A percentile compares a stretch with the other conserved stretches of the same genome.
Conservation (phyloP, 2,329 filamentous ascomycete genomes). For the Sporothrix curviconia region DNA sequence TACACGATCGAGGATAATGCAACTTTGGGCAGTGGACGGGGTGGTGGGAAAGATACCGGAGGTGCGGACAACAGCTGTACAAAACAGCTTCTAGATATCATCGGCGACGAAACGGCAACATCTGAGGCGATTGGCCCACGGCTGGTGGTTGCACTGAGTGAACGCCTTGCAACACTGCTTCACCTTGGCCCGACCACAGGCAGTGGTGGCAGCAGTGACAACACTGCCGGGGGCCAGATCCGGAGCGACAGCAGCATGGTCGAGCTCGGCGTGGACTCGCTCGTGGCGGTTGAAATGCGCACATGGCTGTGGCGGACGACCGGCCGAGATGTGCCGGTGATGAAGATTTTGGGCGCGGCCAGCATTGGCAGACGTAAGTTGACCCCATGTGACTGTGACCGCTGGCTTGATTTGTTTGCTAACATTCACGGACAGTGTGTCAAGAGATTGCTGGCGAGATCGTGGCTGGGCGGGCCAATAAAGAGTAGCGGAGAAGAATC, state of each 20-base stretch:
- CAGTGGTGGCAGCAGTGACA: not conserved
- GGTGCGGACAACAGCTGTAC: constrained; percentile 7
- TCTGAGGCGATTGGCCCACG: constrained; percentile 21
- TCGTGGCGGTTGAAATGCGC: constrained; percentile 37
- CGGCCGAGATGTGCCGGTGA: constrained; percentile 37
- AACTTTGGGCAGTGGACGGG: not conserved
- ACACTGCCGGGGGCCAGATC: constrained; percentile 17
- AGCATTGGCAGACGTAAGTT: constrained; percentile 24
- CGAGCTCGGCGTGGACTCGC: constrained; percentile 36
- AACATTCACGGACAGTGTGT: not conserved
- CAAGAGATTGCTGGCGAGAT: not conserved
- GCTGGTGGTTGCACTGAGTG: constrained; percentile 25
- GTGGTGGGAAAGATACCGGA: not conserved
- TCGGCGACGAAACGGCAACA: constrained; percentile 9
- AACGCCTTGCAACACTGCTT: constrained; percentile 27
- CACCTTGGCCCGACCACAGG: constrained; percentile 25
- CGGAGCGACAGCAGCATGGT: constrained; percentile 27
- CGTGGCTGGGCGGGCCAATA: not conserved
- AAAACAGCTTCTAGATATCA: constrained; percentile 24
- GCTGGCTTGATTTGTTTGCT: not conserved
- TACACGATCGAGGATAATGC: constrained; percentile 21
- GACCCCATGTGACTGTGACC: no score
- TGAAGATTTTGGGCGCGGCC: constrained; percentile 36
- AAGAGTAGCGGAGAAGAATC: not conserved
- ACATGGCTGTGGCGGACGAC: constrained; percentile 40